A percentile compares a stretch with the other conserved stretches of the same genome.
Conservation (phyloP, 2,329 filamentous ascomycete species). For the Epichloe sibirici region DNA sequence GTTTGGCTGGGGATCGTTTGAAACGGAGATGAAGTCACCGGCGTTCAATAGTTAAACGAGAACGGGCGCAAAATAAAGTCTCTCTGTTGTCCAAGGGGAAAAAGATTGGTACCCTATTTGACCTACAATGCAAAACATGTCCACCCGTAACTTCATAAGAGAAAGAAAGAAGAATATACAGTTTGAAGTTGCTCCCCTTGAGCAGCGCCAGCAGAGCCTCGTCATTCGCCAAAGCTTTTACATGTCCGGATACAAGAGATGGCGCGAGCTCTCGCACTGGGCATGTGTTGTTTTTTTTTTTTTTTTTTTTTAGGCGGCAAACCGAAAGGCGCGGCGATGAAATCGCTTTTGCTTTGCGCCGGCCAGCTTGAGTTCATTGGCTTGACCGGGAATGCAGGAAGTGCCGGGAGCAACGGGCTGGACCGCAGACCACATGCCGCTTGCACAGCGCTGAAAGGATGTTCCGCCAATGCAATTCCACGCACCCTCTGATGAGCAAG, state of each 20-base stretch:
- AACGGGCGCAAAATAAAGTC: too few species aligned
- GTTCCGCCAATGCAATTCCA: slow-evolving; percentile 42
- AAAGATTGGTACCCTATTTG: too few species aligned
- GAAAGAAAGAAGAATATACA: neutral
- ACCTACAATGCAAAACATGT: neutral
- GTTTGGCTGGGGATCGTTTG: too few species aligned
- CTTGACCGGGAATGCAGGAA: slow-evolving; percentile 26
- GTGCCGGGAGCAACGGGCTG: slow-evolving; percentile 34
- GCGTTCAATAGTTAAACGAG: too few species aligned
- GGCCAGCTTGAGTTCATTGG: slow-evolving; percentile 21
- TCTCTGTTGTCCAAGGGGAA: too few species aligned
- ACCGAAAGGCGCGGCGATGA: slow-evolving; percentile 18
- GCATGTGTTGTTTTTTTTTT: too few species aligned
- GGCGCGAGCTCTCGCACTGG: too few species aligned
- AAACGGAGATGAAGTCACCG: too few species aligned
- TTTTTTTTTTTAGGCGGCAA: slow-evolving; percentile 5
- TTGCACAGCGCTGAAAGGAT: slow-evolving; percentile 43
- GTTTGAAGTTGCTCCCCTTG: neutral
- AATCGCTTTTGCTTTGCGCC: slow-evolving; percentile 5
- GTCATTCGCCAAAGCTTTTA: neutral
- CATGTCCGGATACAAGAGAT: too few species aligned
- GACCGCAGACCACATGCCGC: slow-evolving; percentile 34
- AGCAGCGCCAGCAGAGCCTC: neutral
- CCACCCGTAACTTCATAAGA: neutral
- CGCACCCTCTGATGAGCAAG: slow-evolving; percentile 34